phyloP scores from a whole-genome alignment of 306 rosid genomes.

The Pachyrhizus erosus region DNA sequence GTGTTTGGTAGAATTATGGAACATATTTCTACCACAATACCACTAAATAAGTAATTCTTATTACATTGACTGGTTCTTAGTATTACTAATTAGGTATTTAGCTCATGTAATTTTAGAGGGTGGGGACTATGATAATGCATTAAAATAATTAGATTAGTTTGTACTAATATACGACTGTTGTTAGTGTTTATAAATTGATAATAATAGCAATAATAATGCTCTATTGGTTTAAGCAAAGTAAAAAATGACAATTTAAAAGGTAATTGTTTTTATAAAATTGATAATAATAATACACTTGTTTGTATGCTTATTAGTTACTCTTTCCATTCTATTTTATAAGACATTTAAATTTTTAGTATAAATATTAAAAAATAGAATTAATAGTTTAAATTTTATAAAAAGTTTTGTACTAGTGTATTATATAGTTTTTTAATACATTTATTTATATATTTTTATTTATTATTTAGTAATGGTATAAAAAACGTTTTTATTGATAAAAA shows the following conservation, averaged over 20 bases:
- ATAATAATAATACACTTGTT: too few relatives aligned
- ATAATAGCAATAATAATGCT: neutral
- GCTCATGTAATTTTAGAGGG: neutral
- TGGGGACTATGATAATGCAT: neutral
- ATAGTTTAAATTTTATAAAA: too few relatives aligned
- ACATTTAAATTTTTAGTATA: too few relatives aligned
- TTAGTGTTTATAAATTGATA: neutral
- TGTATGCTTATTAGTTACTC: too few relatives aligned
- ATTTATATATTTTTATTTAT: too few relatives aligned
- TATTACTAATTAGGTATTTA: neutral
- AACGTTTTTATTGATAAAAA: too few relatives aligned
- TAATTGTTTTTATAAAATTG: too few relatives aligned
- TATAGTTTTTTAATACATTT: too few relatives aligned
- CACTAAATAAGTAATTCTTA: neutral
- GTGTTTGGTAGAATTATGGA: neutral
- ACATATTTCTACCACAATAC: neutral
- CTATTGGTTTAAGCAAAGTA: neutral
- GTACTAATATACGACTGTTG: neutral
- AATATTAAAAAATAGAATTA: too few relatives aligned
- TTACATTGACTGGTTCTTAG: neutral
- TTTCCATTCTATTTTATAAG: too few relatives aligned
- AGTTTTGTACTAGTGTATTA: too few relatives aligned
- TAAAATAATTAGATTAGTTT: neutral
- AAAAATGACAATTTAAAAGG: neutral
- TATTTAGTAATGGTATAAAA: too few relatives aligned